Base-by-base conservation (phyloP, 768 basidiomycete species). In the Arthromyces matolae region DNA sequence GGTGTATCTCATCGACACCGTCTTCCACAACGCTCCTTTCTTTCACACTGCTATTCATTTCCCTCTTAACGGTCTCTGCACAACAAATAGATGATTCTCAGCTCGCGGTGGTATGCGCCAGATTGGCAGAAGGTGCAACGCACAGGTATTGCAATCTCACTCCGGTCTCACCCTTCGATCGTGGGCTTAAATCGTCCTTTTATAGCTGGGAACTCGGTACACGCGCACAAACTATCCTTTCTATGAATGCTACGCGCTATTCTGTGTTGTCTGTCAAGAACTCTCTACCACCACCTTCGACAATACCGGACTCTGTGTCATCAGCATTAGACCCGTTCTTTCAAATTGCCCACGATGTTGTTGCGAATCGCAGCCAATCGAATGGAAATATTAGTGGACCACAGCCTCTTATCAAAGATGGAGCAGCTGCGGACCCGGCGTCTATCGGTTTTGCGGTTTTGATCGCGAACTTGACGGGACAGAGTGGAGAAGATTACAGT, bases 391-490 rank as follows among this genome's bases (percentile, higher is more conserved):
- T 68, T 12, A 61, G 65, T 2, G 78, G 76, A 13, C 79, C 84
- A 1, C 80, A 81, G 54, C 78, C 84, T 0, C 68, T 92, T 14
- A 65, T 83, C 5, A 55, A 66, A 3, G 74, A 77, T 34, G 79
- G 83, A 24, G 71, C 75, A 32, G 83, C 85, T 13, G 87, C 83
- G 0, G 93, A 95, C 59, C 91, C 92, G 0, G 80, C 90, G 0
- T 84, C 81, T 37, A 75, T 86, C n/a, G 89, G 88, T 2, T 74
- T 86, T 25, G 75, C 83, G 0, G 80, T 89, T 19, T 71, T 90
- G 28, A 61, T 79, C 8, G 75, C 77, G 0, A 76, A 77, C 50
- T 77, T 72, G 75, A 79, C 77, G 0, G 58, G 54, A 0, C 58
- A 58, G 27, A 76, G 75, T 22, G 69, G 67, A 19, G 65, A 77